phyloP scores from a whole-genome alignment of 2,329 filamentous ascomycete species.

The Aotearoamyces nothofagi region DNA sequence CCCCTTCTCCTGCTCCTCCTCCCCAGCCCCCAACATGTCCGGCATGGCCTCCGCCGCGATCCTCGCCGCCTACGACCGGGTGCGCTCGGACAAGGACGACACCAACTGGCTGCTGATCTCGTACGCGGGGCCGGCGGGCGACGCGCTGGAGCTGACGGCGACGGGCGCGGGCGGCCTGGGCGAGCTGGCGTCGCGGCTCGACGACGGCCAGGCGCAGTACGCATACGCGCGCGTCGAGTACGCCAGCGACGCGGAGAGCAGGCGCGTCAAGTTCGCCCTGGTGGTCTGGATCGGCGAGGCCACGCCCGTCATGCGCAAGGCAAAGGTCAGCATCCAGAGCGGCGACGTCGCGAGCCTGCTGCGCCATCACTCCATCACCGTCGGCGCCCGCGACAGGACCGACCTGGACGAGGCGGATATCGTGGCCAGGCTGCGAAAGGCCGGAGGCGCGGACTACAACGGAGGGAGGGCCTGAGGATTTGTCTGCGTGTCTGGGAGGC shows the following conservation, averaged over 20 bases:
- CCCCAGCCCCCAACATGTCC: slow-evolving; percentile 32
- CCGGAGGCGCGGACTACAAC: slow-evolving; percentile 58
- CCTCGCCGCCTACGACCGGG: slow-evolving; percentile 47
- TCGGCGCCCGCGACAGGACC: slow-evolving; percentile 42
- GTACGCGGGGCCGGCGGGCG: slow-evolving; percentile 37
- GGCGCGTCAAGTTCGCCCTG: slow-evolving; percentile 51
- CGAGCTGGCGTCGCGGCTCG: slow-evolving; percentile 40
- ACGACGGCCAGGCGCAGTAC: slow-evolving; percentile 47
- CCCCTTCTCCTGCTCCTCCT: not conserved
- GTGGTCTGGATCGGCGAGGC: slow-evolving; percentile 52
- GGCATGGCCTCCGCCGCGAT: slow-evolving; percentile 43
- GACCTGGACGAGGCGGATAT: slow-evolving; percentile 49
- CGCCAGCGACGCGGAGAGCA: slow-evolving; percentile 56
- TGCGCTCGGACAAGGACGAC: slow-evolving; percentile 49
- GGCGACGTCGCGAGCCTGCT: slow-evolving; percentile 49
- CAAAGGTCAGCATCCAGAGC: slow-evolving; percentile 51
- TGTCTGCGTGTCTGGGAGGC: too few relatives aligned
- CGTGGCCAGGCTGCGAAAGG: slow-evolving; percentile 44
- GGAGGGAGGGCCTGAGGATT: slow-evolving; percentile 47
- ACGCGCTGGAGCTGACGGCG: slow-evolving; percentile 36
- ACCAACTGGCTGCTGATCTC: slow-evolving; percentile 55
- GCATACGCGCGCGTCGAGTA: slow-evolving; percentile 52
- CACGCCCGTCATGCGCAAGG: slow-evolving; percentile 55
- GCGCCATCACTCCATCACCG: slow-evolving; percentile 47
- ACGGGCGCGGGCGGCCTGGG: slow-evolving; percentile 45